Percentiles rank a stretch among this genome's conserved stretches.
Evolutionary conservation across 2,329 filamentous ascomycete species (phyloP).

Genomic region (Cadophora gregata): DNA sequence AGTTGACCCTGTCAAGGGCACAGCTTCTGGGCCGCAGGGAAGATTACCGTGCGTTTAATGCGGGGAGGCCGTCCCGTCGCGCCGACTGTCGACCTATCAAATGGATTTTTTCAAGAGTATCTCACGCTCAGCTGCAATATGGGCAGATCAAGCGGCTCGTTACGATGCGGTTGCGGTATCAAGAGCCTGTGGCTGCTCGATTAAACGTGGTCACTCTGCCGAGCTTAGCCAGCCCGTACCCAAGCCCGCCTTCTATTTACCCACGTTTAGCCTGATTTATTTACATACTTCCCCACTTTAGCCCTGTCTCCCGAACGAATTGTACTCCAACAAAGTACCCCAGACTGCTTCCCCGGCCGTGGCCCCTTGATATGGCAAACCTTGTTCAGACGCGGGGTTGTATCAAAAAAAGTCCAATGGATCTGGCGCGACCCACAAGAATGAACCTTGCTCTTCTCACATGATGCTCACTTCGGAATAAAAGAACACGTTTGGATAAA

Average conservation of each 20-base stretch:
- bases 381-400: conserved; percentile 16
- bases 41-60: conserved; percentile 13
- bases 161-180: conserved; percentile 4
- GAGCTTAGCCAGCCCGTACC: not conserved
- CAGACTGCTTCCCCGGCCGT: conserved; percentile 14
- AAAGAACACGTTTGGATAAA: conserved; percentile 18
- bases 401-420: conserved; percentile 14
- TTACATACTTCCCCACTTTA: conserved; percentile 9
- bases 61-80: conserved; percentile 23
- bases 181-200: not conserved
- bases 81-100: conserved; percentile 16
- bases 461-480: conserved; percentile 17
- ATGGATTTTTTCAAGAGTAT: not conserved
- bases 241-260: conserved; percentile 13
- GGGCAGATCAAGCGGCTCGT: conserved; percentile 14
- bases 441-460: conserved; percentile 12
- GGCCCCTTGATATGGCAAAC: not conserved
- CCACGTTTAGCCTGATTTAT: conserved; percentile 18
- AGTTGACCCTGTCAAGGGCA: not conserved
- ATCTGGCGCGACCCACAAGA: conserved; percentile 14
- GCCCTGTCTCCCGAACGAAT: conserved; percentile 12
- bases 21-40: conserved; percentile 9
- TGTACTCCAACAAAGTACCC: not conserved
- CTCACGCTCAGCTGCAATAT: conserved; percentile 13
- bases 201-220: conserved; percentile 1